These are phyloP conservation scores for Hyphodiscus sp. DNA, from an alignment of 2,329 filamentous ascomycete species.

Conservation along the genomic window DNA sequence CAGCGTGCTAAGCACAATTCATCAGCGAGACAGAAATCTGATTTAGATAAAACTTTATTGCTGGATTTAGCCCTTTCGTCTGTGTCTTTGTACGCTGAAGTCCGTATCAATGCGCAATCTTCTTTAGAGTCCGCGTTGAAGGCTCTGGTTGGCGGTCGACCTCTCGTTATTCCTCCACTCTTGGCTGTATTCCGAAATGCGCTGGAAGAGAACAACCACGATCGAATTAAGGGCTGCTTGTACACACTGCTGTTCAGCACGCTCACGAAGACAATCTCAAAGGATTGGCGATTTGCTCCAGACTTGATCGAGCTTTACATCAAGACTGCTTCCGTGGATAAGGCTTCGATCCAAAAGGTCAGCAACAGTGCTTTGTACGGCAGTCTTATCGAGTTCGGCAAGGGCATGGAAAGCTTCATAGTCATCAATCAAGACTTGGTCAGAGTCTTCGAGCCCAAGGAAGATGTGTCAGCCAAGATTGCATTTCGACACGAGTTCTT, in stretches of 20 bases:
- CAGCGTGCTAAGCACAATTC: constrained; percentile 93
- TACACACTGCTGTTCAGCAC: constrained; percentile 88
- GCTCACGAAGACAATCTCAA: constrained; percentile 76
- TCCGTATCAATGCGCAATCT: constrained; percentile 86
- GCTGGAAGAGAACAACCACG: constrained; percentile 73
- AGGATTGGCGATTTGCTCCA: constrained; percentile 93
- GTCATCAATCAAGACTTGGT: constrained; percentile 68
- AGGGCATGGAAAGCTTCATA: constrained; percentile 78
- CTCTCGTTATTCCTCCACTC: constrained; percentile 84
- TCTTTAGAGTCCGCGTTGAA: constrained; percentile 92
- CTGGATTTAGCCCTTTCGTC: constrained; percentile 85
- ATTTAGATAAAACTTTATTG: constrained; percentile 79
- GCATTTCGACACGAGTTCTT: constrained; percentile 65
- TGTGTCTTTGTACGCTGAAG: constrained; percentile 88
- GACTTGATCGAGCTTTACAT: constrained; percentile 87
- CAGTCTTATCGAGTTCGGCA: constrained; percentile 79
- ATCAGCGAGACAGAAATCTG: constrained; percentile 76
- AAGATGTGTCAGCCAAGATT: constrained; percentile 41
- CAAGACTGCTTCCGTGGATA: constrained; percentile 81
- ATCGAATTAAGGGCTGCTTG: constrained; percentile 89
- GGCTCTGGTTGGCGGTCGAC: constrained; percentile 78
- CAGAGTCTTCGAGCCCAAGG: constrained; percentile 61
- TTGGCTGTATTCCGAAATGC: constrained; percentile 72
- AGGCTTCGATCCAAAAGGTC: constrained; percentile 87
- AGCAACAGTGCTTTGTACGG: constrained; percentile 76